A percentile compares a stretch with the other conserved stretches of the same genome.
Evolutionary conservation across 2,329 filamentous ascomycete species (phyloP).

Genomic region (Talaromyces sp.): DNA sequence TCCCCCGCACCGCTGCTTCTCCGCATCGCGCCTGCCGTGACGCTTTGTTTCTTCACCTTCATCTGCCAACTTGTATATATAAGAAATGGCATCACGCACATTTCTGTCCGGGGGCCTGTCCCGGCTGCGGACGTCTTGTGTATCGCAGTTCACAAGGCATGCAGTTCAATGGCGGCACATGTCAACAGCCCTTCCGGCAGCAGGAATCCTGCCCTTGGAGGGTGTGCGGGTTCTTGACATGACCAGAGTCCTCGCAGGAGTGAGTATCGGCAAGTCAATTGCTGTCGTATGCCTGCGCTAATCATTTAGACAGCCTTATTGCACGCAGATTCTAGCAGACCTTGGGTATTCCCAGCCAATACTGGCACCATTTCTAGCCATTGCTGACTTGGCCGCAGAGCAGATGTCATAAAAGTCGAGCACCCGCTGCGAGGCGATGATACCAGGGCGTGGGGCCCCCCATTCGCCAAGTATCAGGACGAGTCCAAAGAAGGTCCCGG

Average conservation of each 20-base stretch:
- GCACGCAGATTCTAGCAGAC: constrained; percentile 93
- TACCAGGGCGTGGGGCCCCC: constrained; percentile 92
- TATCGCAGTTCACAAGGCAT: background rate
- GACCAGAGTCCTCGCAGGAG: constrained; percentile 91
- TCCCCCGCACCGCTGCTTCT: constrained; percentile 10
- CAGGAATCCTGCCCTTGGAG: constrained; percentile 63
- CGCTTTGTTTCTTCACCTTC: background rate
- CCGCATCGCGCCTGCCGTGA: background rate
- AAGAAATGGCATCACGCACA: constrained; percentile 1
- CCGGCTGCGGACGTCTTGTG: background rate
- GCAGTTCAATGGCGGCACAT: constrained; percentile 25
- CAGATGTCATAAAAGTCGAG: constrained; percentile 96
- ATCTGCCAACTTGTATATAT: background rate
- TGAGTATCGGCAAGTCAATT: constrained; percentile 44
- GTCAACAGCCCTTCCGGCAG: constrained; percentile 37
- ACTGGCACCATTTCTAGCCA: background rate
- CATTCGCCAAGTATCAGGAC: constrained; percentile 73
- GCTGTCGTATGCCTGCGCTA: background rate
- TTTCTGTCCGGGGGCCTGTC: constrained; percentile 20
- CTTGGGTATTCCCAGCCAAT: constrained; percentile 65
- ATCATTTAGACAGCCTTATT: constrained; percentile 67
- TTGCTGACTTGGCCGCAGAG: constrained; percentile 48
- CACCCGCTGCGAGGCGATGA: constrained; percentile 89
- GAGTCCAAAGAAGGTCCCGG: constrained; percentile 61
- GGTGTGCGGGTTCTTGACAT: constrained; percentile 91